Base-by-base conservation (phyloP, 495 filamentous ascomycete species). In the Podospora fimiseda region DNA sequence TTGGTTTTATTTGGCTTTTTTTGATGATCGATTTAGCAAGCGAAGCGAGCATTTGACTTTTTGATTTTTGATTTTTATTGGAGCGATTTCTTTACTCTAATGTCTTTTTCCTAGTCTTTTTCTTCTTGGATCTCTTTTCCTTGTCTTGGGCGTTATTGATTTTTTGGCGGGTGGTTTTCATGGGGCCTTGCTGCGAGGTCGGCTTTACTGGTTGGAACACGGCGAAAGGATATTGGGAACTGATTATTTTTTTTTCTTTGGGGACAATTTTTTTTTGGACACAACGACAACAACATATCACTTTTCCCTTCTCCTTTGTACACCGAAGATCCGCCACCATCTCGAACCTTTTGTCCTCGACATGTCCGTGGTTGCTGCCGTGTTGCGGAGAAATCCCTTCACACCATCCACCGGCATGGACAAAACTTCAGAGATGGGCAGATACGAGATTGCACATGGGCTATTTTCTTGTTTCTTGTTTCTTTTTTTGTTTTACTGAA, bases 151-250 rank as follows among this genome's bases (percentile, higher is more conserved):
- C 27, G 27, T 33, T 33, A 5, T 11, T 33, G 27, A 33, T 33
- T 33, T 33, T 47, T 54, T 41, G 59, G 55, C 41, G 63, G 53
- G 47, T 56, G 56, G 56, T 65, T 55, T 62, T n/a, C n/a, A n/a
- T n/a, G n/a, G n/a, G n/a, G n/a, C n/a, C n/a, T n/a, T n/a, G n/a
- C n/a, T n/a, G n/a, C n/a, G n/a, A n/a, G n/a, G n/a, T n/a, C n/a
- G n/a, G n/a, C n/a, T n/a, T n/a, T n/a, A n/a, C 27, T 57, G 54
- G 53, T 50, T 47, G 22, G 49, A 27, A 47, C n/a, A 21, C 37
- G 38, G 36, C 19, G 44, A 27, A 27, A 58, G 55, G 39, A 47
- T 46, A 40, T 52, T 44, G 43, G 23, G 42, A 33, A 42, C n/a
- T 11, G 20, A 18, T 15, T 13, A 38, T 54, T 8, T 48, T 50